Percentiles rank a stretch among this genome's conserved stretches.
Conservation (phyloP, 495 filamentous ascomycete species). For the Penicillium arizonense region DNA sequence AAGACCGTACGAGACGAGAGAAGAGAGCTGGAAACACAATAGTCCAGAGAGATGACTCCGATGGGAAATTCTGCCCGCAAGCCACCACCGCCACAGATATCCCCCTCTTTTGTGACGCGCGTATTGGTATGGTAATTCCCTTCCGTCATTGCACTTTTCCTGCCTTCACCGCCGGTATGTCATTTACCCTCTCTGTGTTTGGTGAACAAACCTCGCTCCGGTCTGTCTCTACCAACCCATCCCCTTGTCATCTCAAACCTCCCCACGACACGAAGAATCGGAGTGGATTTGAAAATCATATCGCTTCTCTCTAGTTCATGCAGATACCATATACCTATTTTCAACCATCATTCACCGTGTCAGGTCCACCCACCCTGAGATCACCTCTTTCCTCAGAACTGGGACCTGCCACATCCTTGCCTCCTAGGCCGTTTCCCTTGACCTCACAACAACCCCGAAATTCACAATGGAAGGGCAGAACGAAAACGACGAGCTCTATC, state of each 20-base stretch:
- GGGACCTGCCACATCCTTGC: constrained; percentile 33
- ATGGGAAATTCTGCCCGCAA: constrained; percentile 27
- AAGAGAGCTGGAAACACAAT: background rate
- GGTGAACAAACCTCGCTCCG: constrained; percentile 35
- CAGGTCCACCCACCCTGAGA: constrained; percentile 28
- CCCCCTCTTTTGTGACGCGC: constrained; percentile 22
- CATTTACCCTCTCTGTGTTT: constrained; percentile 15
- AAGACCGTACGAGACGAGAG: background rate
- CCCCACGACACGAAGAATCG: no score
- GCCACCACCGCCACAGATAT: constrained; percentile 28
- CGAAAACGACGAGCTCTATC: constrained; percentile 95
- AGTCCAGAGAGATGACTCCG: constrained; percentile 26
- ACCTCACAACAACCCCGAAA: constrained; percentile 23
- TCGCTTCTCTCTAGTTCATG: constrained; percentile 10
- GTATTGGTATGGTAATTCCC: constrained; percentile 19
- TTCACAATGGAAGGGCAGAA: constrained; percentile 66
- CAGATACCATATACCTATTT: background rate
- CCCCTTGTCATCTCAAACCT: constrained; percentile 21
- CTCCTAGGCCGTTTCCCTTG: constrained; percentile 20
- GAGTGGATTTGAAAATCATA: no score
- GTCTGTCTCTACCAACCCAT: constrained; percentile 23
- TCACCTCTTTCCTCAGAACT: constrained; percentile 27
- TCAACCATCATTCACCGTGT: constrained; percentile 15
- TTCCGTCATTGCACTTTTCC: background rate
- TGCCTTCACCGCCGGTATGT: constrained; percentile 20